Base-by-base conservation (phyloP, 2,329 filamentous ascomycete species). In the Mollisia scopiformis region DNA sequence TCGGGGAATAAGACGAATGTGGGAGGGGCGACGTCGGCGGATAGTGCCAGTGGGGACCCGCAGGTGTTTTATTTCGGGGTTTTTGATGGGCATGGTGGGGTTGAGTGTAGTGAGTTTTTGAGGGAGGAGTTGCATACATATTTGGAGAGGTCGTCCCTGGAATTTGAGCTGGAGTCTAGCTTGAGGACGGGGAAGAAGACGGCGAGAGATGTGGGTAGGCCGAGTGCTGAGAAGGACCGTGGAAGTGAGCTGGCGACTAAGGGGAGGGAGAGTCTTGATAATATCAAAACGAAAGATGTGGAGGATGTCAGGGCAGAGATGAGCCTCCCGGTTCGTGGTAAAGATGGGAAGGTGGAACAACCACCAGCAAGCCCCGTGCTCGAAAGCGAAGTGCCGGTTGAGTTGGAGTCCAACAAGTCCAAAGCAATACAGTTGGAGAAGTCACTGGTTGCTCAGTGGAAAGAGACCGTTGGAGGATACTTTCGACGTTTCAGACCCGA, bases 1-100 rank as follows among this genome's bases (percentile, higher is more conserved):
- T 62, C 53, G 19, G 59, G 63, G 10, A 57, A 58, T 23, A 64
- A 63, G 30, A 37, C 37, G 3, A 68, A 51, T 47, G 54, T 57
- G 25, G 84, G 80, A 63, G 87, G 87, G 75, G 87, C 84, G 53
- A 91, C 84, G 25, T 86, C 82, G 10, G 91, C 92, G 6, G 90
- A 91, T 60, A 90, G 88, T 66, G 86, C 90, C 1, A 90, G 86
- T 64, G 94, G 94, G 2, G 94, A 98, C 72, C 94, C 94, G 1
- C 94, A 98, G 74, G 89, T 98, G 33, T 99, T 99, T 76, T 99
- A 98, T 76, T 99, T 97, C 81, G 93, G 86, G 1, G 88, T 98
- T 1, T 99, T 98, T 72, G 95, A 99, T 75, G 95, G 95, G 2
- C 95, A 99, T 77, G 95, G 95, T 10, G 95, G 95, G 21, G 84